Evolutionary conservation across 306 rosid genomes (phyloP).

Genomic region (Pterocarpus santalinus): DNA sequence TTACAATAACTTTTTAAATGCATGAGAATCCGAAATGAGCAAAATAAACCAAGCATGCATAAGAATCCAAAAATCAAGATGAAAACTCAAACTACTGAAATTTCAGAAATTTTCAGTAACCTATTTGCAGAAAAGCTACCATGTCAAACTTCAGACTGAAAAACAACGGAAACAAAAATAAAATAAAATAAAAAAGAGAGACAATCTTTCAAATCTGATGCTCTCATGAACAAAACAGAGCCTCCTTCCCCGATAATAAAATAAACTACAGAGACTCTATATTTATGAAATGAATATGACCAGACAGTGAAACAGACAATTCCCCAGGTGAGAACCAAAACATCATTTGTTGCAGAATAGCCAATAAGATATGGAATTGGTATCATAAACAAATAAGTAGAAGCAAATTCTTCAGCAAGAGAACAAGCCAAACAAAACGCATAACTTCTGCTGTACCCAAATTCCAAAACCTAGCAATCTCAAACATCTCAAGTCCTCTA

Average conservation of each 20-base stretch:
- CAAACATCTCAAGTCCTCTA: conserved; percentile 5
- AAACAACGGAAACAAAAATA: not conserved
- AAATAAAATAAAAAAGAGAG: too few species aligned
- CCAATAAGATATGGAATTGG: conserved; percentile 36
- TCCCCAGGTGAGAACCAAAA: not conserved
- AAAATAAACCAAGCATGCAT: not conserved
- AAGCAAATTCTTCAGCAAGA: conserved; percentile 13
- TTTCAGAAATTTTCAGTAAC: conserved; percentile 23
- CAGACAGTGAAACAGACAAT: conserved; percentile 24
- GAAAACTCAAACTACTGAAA: not conserved
- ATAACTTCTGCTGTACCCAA: not conserved
- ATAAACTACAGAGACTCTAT: conserved; percentile 8
- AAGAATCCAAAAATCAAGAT: not conserved
- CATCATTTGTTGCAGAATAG: conserved; percentile 39
- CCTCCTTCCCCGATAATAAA: too few species aligned
- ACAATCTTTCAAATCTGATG: too few species aligned
- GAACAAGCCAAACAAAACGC: conserved; percentile 8
- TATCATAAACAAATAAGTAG: conserved; percentile 17
- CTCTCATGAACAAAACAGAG: too few species aligned
- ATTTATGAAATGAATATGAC: not conserved
- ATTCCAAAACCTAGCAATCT: conserved; percentile 23
- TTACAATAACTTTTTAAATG: not conserved
- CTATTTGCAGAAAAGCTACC: conserved; percentile 21
- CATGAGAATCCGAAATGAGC: conserved; percentile 1
- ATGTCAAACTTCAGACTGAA: conserved; percentile 3